Percentiles rank a stretch among this genome's conserved stretches.
Conservation (phyloP, 2,329 filamentous ascomycete species). For the Chalaropsis ovoidea region DNA sequence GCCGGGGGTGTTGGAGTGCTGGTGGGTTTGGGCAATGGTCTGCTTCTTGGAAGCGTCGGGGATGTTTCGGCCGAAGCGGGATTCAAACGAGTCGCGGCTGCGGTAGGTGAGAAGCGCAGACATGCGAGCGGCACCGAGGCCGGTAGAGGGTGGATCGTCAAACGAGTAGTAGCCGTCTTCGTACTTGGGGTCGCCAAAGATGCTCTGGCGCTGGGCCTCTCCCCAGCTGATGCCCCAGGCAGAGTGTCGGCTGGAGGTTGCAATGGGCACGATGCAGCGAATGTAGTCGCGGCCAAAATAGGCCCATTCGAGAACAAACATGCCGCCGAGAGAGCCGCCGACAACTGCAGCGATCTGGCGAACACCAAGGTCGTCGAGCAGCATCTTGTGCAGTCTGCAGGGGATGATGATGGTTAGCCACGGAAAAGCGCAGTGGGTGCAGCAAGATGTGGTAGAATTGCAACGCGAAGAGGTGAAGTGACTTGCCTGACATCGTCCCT, state of each 20-base stretch:
- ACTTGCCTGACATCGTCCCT: conserved; percentile 86
- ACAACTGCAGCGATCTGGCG: conserved; percentile 68
- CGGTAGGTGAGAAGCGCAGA: conserved; percentile 90
- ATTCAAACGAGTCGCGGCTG: conserved; percentile 92
- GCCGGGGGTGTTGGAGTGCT: conserved; percentile 51
- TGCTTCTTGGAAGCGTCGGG: conserved; percentile 76
- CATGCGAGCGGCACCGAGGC: conserved; percentile 91
- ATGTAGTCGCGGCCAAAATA: conserved; percentile 85
- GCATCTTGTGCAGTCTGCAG: conserved; percentile 60
- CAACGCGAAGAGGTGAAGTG: background rate
- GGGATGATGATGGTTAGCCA: conserved; percentile 8
- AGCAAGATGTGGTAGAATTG: background rate
- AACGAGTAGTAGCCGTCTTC: conserved; percentile 92
- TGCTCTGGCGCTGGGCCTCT: conserved; percentile 79
- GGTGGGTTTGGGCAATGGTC: conserved; percentile 59
- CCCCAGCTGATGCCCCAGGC: conserved; percentile 90
- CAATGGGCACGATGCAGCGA: conserved; percentile 68
- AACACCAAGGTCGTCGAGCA: conserved; percentile 72
- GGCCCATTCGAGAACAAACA: conserved; percentile 85
- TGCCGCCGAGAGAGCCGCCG: conserved; percentile 77
- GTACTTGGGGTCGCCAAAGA: conserved; percentile 97
- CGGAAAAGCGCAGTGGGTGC: too few species aligned
- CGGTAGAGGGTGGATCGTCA: conserved; percentile 73
- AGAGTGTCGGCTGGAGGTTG: conserved; percentile 73
- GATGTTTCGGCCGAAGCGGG: conserved; percentile 84